phyloP scores from a whole-genome alignment of 2,329 filamentous ascomycete species.

The Colletotrichum cuscutae region DNA sequence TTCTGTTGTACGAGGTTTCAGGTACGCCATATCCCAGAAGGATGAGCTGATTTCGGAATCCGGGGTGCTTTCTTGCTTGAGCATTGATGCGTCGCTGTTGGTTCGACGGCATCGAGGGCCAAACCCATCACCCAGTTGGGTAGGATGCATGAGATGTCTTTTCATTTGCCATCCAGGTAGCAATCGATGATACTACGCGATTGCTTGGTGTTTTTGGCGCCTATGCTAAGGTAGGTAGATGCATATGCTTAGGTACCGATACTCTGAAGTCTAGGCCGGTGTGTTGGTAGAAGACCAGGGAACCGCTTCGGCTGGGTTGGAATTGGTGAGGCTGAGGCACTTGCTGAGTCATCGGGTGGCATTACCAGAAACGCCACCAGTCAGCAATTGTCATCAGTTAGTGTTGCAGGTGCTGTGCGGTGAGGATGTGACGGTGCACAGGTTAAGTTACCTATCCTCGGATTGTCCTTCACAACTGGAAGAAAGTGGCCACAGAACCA shows the following conservation, averaged over 20 bases:
- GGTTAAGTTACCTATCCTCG: not conserved
- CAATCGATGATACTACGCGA: not conserved
- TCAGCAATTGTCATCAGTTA: conserved; percentile 20
- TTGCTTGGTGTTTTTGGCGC: not conserved
- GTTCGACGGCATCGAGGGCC: not conserved
- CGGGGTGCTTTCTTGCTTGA: not conserved
- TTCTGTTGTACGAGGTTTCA: not conserved
- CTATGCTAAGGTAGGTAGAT: not conserved
- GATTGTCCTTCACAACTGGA: not conserved
- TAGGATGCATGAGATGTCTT: not conserved
- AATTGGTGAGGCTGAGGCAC: conserved; percentile 15
- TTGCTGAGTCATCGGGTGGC: conserved; percentile 14
- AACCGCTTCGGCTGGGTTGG: not conserved
- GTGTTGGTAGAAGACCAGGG: conserved; percentile 23
- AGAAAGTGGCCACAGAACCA: not conserved
- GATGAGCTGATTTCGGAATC: not conserved
- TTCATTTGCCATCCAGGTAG: not conserved
- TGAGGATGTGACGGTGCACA: conserved; percentile 22
- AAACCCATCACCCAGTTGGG: not conserved
- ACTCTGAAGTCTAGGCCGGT: not conserved
- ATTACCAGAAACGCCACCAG: conserved; percentile 20
- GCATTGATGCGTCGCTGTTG: not conserved
- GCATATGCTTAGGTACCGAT: not conserved
- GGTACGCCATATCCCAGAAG: not conserved
- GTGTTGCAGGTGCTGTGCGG: not conserved